Evolutionary conservation across 768 basidiomycete species (phyloP), one percentile per base, ranked within the genome.

Genomic region (Mycena rebaudengoi): DNA sequence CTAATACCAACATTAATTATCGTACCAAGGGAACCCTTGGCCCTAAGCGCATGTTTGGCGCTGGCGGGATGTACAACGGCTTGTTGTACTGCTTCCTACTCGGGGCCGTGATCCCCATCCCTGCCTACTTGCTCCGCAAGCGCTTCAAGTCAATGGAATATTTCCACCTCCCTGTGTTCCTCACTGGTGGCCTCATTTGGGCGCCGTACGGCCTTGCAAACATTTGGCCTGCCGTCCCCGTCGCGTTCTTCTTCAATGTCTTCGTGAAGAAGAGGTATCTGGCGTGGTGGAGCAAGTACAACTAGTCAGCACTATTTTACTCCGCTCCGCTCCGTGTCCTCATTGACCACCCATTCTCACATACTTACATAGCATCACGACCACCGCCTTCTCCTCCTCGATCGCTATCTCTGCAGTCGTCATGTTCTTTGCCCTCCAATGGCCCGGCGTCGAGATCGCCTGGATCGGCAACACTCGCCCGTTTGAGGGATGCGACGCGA

Each of bases 21-120:
- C 64, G n/a, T 18, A 23, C 61, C 21, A 56, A 69, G 43, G 66
- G 66, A 4, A 69, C 70, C 8, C 67, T 73, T n/a, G 73, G 78
- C n/a, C 76, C 80, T 13, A 71, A 74, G 33, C 70, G 75, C 23
- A 71, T 79, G 55, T 82, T 79, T 56, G 77, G 77, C 13, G 18
- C 60, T 0, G 75, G 71, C 37, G 69, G 71, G 11, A 70, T 74
- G 28, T 80, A 78, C 73, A 65, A 65, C 40, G 37, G 45, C 14
- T 58, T 65, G 16, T 50, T 65, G 13, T 65, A 52, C 43, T 60
- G 32, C 28, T 81, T 81, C 74, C 69, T 77, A n/a, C 68, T 81
- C 44, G 80, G 80, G 10, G 69, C 76, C 35, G 20, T 74, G 29
- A 55, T 77, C 5, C 79, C 79, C 5, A 62, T 80, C 66, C 69